Conservation (phyloP, 1,284 basidiomycete species). For the Wolfiporia cocos region DNA sequence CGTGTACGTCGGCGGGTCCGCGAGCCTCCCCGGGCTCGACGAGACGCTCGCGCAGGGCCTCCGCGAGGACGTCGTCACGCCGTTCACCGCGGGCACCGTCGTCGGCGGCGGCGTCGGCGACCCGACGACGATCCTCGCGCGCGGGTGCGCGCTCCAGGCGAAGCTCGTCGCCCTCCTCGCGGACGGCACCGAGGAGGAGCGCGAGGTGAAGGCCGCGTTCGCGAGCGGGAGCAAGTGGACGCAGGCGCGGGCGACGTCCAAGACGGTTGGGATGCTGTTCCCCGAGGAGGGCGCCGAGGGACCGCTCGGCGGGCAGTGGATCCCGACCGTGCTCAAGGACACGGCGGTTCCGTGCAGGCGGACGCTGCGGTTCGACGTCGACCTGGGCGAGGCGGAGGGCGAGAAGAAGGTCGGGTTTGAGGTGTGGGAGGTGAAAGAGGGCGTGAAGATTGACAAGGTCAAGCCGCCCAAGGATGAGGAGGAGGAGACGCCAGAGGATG, state of each 20-base stretch:
- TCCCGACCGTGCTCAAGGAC: slow-evolving; percentile 64
- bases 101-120: slow-evolving; percentile 71
- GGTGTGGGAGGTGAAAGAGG: slow-evolving; percentile 84
- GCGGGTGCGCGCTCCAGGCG: slow-evolving; percentile 88
- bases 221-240: slow-evolving; percentile 38
- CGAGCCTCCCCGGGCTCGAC: slow-evolving; percentile 82
- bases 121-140: slow-evolving; percentile 85
- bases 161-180: slow-evolving; percentile 53
- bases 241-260: slow-evolving; percentile 49
- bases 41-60: slow-evolving; percentile 70
- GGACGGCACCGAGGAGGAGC: slow-evolving; percentile 38
- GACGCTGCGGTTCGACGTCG: slow-evolving; percentile 65
- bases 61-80: slow-evolving; percentile 58
- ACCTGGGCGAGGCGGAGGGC: slow-evolving; percentile 44
- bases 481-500: slow-evolving; percentile 50
- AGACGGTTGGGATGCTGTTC: slow-evolving; percentile 79
- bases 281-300: slow-evolving; percentile 49
- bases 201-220: slow-evolving; percentile 49
- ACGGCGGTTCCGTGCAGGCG: slow-evolving; percentile 80
- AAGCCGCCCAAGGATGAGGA: slow-evolving; percentile 42
- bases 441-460: slow-evolving; percentile 70
- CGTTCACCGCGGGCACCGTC: slow-evolving; percentile 60
- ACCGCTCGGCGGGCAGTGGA: slow-evolving; percentile 53
- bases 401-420: slow-evolving; percentile 73
- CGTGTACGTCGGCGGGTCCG: slow-evolving; percentile 86